phyloP scores from a whole-genome alignment of 108 stramenopile species.

The Aurantiochytrium sp. region DNA sequence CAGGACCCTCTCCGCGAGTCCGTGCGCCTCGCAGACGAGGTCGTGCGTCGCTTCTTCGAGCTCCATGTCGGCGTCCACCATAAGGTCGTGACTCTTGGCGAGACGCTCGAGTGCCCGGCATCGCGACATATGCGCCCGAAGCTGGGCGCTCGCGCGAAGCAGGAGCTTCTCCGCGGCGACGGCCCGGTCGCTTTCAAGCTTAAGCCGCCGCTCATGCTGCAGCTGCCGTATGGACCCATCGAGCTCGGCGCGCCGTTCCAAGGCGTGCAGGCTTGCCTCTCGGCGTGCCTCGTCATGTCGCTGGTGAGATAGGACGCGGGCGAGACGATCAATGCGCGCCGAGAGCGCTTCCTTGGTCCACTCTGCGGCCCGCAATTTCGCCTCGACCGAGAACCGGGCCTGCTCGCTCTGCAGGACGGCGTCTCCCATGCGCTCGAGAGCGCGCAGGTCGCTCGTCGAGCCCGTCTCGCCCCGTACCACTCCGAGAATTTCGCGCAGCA shows the following conservation, averaged over 20 bases:
- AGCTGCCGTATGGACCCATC: background rate
- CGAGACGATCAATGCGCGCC: background rate
- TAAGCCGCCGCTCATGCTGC: background rate
- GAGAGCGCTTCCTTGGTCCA: background rate
- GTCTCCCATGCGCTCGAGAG: background rate
- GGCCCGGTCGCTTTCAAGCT: background rate
- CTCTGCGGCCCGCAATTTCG: background rate
- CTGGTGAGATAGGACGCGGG: background rate
- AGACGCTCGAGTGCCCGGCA: background rate
- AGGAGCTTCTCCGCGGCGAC: background rate
- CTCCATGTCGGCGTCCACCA: background rate
- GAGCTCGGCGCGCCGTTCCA: background rate
- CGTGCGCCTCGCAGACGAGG: background rate
- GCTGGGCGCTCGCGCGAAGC: background rate
- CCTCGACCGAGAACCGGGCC: background rate
- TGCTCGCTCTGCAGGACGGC: background rate
- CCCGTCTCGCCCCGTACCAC: background rate
- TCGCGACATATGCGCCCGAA: background rate
- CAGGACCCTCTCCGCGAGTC: background rate
- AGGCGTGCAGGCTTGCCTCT: background rate
- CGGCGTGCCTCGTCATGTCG: background rate
- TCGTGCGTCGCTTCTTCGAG: background rate
- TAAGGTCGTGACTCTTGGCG: background rate
- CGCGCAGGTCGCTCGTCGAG: background rate
- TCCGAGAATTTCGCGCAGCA: background rate